Evolutionary conservation across 805 yeast genomes (phyloP).

Genomic region (Kockiozyma suomiensis): DNA sequence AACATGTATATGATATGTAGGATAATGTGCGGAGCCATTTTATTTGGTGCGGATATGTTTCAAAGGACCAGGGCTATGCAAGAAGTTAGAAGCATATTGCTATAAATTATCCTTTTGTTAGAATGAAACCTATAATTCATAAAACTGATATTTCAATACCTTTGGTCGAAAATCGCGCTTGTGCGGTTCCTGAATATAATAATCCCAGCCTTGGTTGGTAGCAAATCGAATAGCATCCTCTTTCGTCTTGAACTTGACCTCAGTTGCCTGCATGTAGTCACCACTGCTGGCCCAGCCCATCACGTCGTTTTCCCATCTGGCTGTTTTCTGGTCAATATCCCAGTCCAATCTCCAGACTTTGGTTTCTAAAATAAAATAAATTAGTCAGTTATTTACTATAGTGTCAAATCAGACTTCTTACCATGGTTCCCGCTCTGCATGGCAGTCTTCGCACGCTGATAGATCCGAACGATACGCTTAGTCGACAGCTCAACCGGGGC

Average conservation of each 20-base stretch:
- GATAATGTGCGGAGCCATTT: neutral
- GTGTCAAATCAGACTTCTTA: slow-evolving; percentile 3
- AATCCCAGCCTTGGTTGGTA: slow-evolving; percentile 79
- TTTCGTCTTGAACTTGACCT: slow-evolving; percentile 69
- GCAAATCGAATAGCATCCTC: slow-evolving; percentile 81
- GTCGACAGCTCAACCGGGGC: slow-evolving; percentile 69
- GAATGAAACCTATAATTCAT: too few relatives aligned
- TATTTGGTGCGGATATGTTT: slow-evolving; percentile 34
- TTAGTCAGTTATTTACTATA: neutral
- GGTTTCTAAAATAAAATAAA: slow-evolving; percentile 36
- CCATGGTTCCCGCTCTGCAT: slow-evolving; percentile 67
- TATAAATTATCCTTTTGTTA: slow-evolving; percentile 2
- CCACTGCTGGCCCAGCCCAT: slow-evolving; percentile 82
- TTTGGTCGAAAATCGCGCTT: slow-evolving; percentile 71
- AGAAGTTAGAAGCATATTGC: slow-evolving; percentile 32
- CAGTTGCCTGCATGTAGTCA: slow-evolving; percentile 78
- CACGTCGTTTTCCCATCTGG: slow-evolving; percentile 87
- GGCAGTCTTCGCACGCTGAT: slow-evolving; percentile 74
- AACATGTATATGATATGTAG: neutral
- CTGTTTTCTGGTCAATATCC: slow-evolving; percentile 75
- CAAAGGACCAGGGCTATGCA: slow-evolving; percentile 31
- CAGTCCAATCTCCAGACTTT: slow-evolving; percentile 75
- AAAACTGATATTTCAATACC: too few relatives aligned
- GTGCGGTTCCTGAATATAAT: slow-evolving; percentile 80
- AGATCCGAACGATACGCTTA: slow-evolving; percentile 73